Evolutionary conservation across 2,329 filamentous ascomycete species (phyloP).

Genomic region (Parasarocladium wereldwijsianum): DNA sequence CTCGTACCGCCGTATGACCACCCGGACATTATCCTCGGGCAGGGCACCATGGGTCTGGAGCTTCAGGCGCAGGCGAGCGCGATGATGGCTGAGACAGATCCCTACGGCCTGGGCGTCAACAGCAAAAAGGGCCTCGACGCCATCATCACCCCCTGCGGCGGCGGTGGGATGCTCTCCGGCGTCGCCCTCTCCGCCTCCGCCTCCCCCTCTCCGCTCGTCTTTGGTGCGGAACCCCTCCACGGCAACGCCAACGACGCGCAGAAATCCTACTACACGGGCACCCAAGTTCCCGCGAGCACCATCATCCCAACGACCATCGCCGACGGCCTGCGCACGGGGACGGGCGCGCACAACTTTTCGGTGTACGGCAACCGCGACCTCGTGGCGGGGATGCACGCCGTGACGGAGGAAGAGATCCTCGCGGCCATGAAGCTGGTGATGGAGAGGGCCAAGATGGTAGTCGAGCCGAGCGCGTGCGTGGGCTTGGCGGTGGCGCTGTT

Average conservation of each 20-base stretch:
- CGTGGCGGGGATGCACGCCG: slow-evolving; percentile 55
- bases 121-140: slow-evolving; percentile 38
- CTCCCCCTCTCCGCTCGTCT: slow-evolving; percentile 61
- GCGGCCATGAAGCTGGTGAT: slow-evolving; percentile 62
- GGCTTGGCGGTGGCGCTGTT: slow-evolving; percentile 68
- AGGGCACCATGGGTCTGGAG: slow-evolving; percentile 82
- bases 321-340: slow-evolving; percentile 74
- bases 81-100: slow-evolving; percentile 24
- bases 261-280: slow-evolving; percentile 49
- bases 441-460: slow-evolving; percentile 79
- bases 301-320: slow-evolving; percentile 76
- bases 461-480: slow-evolving; percentile 83
- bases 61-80: slow-evolving; percentile 56
- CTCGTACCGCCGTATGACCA: slow-evolving; percentile 88
- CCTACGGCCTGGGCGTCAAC: slow-evolving; percentile 4
- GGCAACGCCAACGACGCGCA: slow-evolving; percentile 74
- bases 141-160: slow-evolving; percentile 72
- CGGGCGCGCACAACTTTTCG: slow-evolving; percentile 62
- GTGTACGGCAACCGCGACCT: slow-evolving; percentile 48
- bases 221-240: slow-evolving; percentile 73
- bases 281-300: slow-evolving; percentile 52
- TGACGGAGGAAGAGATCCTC: slow-evolving; percentile 70
- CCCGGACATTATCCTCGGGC: slow-evolving; percentile 78
- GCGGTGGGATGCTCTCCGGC: slow-evolving; percentile 77
- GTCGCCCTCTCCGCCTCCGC: slow-evolving; percentile 62